phyloP scores from a whole-genome alignment of 345 rosid species.

The Linum usitatissimum region DNA sequence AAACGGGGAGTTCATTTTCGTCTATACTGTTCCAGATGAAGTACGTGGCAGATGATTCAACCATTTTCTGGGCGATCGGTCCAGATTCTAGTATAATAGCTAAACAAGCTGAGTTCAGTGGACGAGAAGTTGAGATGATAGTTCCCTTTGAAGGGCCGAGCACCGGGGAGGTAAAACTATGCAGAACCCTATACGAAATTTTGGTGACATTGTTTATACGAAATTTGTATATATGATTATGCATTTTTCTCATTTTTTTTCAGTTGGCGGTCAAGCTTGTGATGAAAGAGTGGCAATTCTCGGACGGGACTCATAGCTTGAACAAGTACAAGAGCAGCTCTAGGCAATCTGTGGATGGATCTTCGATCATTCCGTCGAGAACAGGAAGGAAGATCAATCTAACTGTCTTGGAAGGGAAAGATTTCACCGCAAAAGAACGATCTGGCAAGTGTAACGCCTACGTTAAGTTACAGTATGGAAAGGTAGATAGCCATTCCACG shows the following conservation, averaged over 20 bases:
- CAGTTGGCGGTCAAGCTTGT: conserved; percentile 74
- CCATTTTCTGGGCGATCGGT: conserved; percentile 86
- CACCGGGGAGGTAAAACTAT: conserved; percentile 57
- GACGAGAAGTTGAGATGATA: conserved; percentile 73
- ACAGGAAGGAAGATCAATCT: conserved; percentile 69
- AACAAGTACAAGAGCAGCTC: conserved; percentile 33
- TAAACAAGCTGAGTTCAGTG: conserved; percentile 61
- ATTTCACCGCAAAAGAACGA: conserved; percentile 48
- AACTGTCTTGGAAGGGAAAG: conserved; percentile 54
- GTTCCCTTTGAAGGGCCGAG: conserved; percentile 82
- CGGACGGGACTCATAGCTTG: conserved; percentile 74
- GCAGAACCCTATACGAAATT: background rate
- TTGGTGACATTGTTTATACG: too few relatives aligned
- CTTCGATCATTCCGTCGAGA: conserved; percentile 40
- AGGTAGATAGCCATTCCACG: conserved; percentile 30
- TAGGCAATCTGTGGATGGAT: conserved; percentile 37
- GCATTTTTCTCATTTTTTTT: background rate
- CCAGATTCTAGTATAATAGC: conserved; percentile 65
- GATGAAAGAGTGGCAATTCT: conserved; percentile 92
- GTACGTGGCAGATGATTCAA: conserved; percentile 81
- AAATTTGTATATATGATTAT: too few relatives aligned
- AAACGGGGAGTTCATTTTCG: background rate
- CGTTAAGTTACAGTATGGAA: conserved; percentile 85
- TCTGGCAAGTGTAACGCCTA: conserved; percentile 61
- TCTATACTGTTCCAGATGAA: conserved; percentile 33